A percentile compares a stretch with the other conserved stretches of the same genome.
phyloP scores from a whole-genome alignment of 2,329 filamentous ascomycete species.

The Endoconidiophora laricicola region DNA sequence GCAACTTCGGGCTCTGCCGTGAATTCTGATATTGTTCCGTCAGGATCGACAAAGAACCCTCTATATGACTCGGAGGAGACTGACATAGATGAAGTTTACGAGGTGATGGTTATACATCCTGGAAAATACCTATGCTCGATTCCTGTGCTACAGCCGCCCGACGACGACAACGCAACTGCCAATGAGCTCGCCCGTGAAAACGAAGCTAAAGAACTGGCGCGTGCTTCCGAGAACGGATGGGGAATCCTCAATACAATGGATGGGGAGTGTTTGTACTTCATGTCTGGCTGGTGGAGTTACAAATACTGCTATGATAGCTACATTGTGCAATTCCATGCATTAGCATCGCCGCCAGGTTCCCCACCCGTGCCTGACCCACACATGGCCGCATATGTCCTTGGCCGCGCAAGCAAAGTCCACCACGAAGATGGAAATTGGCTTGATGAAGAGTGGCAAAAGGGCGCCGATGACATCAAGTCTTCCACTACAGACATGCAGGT shows the following conservation, averaged over 20 bases:
- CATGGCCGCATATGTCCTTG: conserved; percentile 62
- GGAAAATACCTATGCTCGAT: conserved; percentile 73
- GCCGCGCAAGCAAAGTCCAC: conserved; percentile 25
- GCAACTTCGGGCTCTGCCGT: conserved; percentile 6
- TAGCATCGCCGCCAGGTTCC: conserved; percentile 48
- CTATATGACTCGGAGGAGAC: neutral
- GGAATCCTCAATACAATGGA: conserved; percentile 66
- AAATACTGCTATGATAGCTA: conserved; percentile 81
- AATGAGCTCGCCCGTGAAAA: conserved; percentile 52
- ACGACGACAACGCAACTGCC: conserved; percentile 46
- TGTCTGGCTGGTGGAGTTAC: conserved; percentile 92
- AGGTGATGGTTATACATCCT: conserved; percentile 55
- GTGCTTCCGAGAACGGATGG: conserved; percentile 62
- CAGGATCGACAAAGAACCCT: conserved; percentile 18
- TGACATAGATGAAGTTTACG: conserved; percentile 33
- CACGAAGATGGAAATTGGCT: conserved; percentile 16
- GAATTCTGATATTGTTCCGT: conserved; percentile 23
- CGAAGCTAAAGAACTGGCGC: conserved; percentile 61
- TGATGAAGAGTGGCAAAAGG: conserved; percentile 18
- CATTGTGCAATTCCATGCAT: conserved; percentile 78
- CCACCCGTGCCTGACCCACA: conserved; percentile 63
- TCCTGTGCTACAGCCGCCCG: conserved; percentile 45
- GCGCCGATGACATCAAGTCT: conserved; percentile 9
- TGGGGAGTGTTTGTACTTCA: conserved; percentile 61
- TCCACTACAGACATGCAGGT: conserved; percentile 45